Conservation (phyloP, 805 yeast genomes). For the Wickerhamiella qilinensis region DNA sequence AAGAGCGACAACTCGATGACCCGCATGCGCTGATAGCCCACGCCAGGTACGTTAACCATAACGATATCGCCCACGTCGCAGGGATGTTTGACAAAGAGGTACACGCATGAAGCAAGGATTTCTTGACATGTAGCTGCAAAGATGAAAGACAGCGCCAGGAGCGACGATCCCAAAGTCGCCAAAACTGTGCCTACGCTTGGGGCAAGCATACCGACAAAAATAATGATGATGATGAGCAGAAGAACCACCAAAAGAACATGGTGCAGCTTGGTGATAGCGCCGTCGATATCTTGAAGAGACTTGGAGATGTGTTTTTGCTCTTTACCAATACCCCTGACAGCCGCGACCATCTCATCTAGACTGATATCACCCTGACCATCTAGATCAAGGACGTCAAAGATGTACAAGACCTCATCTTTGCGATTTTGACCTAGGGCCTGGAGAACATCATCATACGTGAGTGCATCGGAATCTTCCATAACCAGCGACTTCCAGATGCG, state of each 20-base stretch:
- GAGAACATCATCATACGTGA: constrained; percentile 20
- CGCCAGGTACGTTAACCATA: constrained; percentile 14
- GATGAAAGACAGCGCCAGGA: constrained; percentile 25
- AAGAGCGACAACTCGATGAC: constrained; percentile 23
- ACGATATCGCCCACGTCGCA: constrained; percentile 27
- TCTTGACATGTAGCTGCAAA: constrained; percentile 25
- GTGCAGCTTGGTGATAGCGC: constrained; percentile 25
- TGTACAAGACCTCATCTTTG: constrained; percentile 18
- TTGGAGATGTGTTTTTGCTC: constrained; percentile 22
- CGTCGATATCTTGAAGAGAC: constrained; percentile 25
- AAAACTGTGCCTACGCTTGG: constrained; percentile 25
- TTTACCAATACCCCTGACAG: constrained; percentile 20
- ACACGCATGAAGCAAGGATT: constrained; percentile 24
- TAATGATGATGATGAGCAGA: constrained; percentile 20
- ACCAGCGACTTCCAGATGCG: constrained; percentile 28
- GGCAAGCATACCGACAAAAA: constrained; percentile 27
- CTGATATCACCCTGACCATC: constrained; percentile 24
- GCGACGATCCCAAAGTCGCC: constrained; percentile 26
- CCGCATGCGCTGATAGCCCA: constrained; percentile 14
- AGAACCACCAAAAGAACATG: constrained; percentile 21
- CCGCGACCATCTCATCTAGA: constrained; percentile 22
- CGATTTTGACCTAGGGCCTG: constrained; percentile 20
- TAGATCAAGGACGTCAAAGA: constrained; percentile 22
- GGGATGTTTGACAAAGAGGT: constrained; percentile 28
- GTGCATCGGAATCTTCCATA: constrained; percentile 22